Percentiles rank a stretch among this genome's conserved stretches.
Evolutionary conservation across 495 filamentous ascomycete species (phyloP).

Genomic region (Podospora appendiculata): DNA sequence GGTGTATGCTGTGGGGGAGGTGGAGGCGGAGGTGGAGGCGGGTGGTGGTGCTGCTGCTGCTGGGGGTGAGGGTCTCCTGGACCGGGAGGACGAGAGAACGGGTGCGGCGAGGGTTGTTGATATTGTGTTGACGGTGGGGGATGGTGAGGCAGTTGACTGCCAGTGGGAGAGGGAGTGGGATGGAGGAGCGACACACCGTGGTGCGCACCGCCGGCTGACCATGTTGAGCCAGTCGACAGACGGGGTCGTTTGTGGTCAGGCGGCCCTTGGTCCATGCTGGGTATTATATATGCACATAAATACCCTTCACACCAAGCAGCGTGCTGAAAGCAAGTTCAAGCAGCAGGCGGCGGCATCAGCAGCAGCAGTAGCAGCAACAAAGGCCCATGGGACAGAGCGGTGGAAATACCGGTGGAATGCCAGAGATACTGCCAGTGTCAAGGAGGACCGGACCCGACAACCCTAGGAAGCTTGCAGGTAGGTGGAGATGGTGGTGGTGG

Average conservation of each 20-base stretch:
- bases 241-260: constrained; percentile 42
- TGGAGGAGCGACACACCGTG: constrained; percentile 38
- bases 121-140: constrained; percentile 34
- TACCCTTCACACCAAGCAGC: constrained; percentile 31
- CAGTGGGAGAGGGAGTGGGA: constrained; percentile 33
- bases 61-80: constrained; percentile 22
- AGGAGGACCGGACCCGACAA: background rate
- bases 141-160: constrained; percentile 30
- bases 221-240: constrained; percentile 34
- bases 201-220: constrained; percentile 32
- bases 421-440: background rate
- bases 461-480: constrained; percentile 3
- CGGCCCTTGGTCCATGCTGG: constrained; percentile 44
- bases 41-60: constrained; percentile 8
- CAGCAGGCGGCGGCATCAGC: constrained; percentile 10
- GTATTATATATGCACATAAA: constrained; percentile 34
- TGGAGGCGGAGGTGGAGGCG: constrained; percentile 3
- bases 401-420: constrained; percentile 19
- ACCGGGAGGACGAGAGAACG: constrained; percentile 32
- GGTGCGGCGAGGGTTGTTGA: constrained; percentile 24
- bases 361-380: background rate
- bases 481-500: background rate
- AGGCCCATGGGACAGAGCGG: constrained; percentile 10
- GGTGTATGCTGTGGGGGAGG: constrained; percentile 10
- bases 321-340: constrained; percentile 15